Percentiles rank a stretch among this genome's conserved stretches.
These are phyloP conservation scores for Scortechinia acanthostroma DNA, from an alignment of 2,329 filamentous ascomycete genomes.

Conservation along the genomic window DNA sequence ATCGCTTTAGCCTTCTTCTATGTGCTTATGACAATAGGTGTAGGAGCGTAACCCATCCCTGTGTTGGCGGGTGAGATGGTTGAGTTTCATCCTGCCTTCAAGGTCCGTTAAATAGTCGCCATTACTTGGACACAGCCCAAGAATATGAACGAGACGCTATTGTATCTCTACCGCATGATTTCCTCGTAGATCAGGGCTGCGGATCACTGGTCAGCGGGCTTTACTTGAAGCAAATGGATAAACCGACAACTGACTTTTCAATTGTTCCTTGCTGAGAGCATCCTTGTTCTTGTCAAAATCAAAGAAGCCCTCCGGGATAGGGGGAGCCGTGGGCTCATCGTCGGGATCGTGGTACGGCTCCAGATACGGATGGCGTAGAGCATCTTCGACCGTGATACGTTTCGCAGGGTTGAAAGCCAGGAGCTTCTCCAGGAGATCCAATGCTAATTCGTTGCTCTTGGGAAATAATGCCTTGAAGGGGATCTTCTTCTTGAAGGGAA, in stretches of 20 bases:
- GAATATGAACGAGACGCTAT: too few species aligned
- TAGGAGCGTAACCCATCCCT: too few species aligned
- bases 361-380: conserved; percentile 92
- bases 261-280: conserved; percentile 91
- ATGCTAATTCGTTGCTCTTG: conserved; percentile 93
- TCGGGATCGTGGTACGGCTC: conserved; percentile 98
- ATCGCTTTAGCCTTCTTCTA: too few species aligned
- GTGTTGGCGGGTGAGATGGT: too few species aligned
- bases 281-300: conserved; percentile 99
- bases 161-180: conserved; percentile 51
- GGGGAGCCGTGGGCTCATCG: conserved; percentile 91
- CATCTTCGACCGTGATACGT: conserved; percentile 95
- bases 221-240: too few species aligned
- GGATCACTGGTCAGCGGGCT: background rate
- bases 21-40: too few species aligned
- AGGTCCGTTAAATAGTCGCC: too few species aligned
- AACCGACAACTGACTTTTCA: conserved; percentile 55
- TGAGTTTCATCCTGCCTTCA: too few species aligned
- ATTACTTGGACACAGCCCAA: too few species aligned
- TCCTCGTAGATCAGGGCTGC: conserved; percentile 83
- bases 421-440: conserved; percentile 90
- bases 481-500: conserved; percentile 99
- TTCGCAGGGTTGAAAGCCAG: conserved; percentile 97
- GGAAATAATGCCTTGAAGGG: conserved; percentile 95
- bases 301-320: conserved; percentile 98